These are phyloP conservation scores for Monilinia fructicola DNA, from an alignment of 2,329 filamentous ascomycete genomes.

Conservation along the genomic window DNA sequence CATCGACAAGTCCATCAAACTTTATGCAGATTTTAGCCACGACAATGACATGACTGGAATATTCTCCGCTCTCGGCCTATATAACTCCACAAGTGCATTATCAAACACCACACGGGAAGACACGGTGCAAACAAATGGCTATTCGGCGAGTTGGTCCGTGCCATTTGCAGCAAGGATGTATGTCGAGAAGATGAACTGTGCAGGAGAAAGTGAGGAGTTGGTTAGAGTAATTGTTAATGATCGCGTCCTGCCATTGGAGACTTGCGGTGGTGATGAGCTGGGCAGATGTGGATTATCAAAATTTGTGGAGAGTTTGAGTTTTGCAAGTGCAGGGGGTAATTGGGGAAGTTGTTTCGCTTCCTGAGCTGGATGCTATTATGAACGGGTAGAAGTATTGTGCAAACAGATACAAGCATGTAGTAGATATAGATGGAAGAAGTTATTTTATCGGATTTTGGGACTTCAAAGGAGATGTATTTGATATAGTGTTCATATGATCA, in stretches of 20 bases:
- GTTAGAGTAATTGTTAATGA: conserved; percentile 84
- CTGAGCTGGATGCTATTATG: not conserved
- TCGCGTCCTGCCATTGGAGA: conserved; percentile 69
- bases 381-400: not conserved
- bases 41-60: conserved; percentile 84
- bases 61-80: conserved; percentile 75
- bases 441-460: not conserved
- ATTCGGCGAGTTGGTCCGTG: conserved; percentile 74
- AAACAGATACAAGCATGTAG: not conserved
- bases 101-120: conserved; percentile 52
- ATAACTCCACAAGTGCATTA: conserved; percentile 61
- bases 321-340: conserved; percentile 68
- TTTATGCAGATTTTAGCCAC: conserved; percentile 91
- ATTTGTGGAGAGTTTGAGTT: conserved; percentile 74
- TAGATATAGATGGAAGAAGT: not conserved
- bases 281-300: conserved; percentile 68
- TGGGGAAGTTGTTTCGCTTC: conserved; percentile 65
- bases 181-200: conserved; percentile 82
- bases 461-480: not conserved
- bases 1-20: conserved; percentile 51
- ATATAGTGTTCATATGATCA: not conserved
- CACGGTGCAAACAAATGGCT: conserved; percentile 60
- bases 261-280: conserved; percentile 66
- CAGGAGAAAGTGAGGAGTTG: conserved; percentile 58
- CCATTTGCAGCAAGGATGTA: conserved; percentile 81